Conservation (phyloP, 2,329 filamentous ascomycete species). For the Beauveria sp. region DNA sequence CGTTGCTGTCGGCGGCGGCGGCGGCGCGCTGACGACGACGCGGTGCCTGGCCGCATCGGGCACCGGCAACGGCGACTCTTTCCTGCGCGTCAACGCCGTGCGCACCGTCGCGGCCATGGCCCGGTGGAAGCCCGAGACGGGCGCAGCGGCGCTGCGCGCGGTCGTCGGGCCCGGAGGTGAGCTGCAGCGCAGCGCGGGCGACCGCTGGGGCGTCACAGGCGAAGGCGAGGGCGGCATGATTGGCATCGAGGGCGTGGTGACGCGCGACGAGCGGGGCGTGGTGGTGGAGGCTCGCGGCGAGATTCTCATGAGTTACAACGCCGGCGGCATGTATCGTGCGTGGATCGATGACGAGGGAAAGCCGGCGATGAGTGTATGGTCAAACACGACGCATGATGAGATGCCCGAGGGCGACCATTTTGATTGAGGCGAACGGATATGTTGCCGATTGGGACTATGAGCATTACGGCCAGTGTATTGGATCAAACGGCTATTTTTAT, state of each 20-base stretch:
- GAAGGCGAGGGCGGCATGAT: conserved; percentile 85
- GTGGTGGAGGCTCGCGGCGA: conserved; percentile 35
- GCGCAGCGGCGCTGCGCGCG: conserved; percentile 51
- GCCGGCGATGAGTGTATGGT: conserved; percentile 41
- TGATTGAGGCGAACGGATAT: background rate
- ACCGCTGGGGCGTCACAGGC: conserved; percentile 63
- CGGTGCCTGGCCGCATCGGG: conserved; percentile 58
- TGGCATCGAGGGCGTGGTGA: conserved; percentile 58
- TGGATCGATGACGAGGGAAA: conserved; percentile 59
- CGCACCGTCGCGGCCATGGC: conserved; percentile 68
- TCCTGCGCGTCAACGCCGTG: conserved; percentile 63
- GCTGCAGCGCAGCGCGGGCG: conserved; percentile 64
- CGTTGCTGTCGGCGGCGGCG: background rate
- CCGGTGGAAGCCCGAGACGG: conserved; percentile 47
- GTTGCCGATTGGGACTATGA: background rate
- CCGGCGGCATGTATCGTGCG: conserved; percentile 79
- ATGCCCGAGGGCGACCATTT: conserved; percentile 9
- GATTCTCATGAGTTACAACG: conserved; percentile 74
- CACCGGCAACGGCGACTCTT: conserved; percentile 85
- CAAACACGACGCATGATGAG: conserved; percentile 21
- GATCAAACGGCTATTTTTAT: background rate
- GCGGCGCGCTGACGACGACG: conserved; percentile 23
- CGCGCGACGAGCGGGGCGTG: conserved; percentile 34
- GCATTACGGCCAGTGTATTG: background rate
- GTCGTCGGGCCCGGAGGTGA: conserved; percentile 67